phyloP scores from a whole-genome alignment of 2,329 filamentous ascomycete genomes.

The Lasiodiplodia sp. region DNA sequence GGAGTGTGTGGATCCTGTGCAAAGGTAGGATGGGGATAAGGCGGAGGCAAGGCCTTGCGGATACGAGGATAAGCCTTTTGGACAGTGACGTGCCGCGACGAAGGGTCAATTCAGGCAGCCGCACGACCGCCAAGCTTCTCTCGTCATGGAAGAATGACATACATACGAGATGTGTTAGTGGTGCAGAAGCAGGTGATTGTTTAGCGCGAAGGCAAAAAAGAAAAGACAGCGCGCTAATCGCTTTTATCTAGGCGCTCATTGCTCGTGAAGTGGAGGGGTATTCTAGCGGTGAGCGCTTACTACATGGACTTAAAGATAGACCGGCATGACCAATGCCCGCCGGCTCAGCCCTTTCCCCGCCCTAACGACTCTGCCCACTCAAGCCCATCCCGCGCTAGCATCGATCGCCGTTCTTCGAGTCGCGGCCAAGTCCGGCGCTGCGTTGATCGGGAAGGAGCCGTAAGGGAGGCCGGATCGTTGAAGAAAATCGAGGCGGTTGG shows the following conservation, averaged over 20 bases:
- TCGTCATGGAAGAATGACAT: constrained; percentile 10
- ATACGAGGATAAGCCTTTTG: constrained; percentile 1
- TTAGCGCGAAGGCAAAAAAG: constrained; percentile 7
- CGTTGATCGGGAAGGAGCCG: constrained; percentile 11
- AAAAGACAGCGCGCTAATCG: not conserved
- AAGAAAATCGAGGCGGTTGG: not conserved
- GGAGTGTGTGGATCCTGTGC: not conserved
- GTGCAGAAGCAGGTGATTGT: constrained; percentile 7
- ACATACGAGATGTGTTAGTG: constrained; percentile 10
- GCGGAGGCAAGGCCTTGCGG: not conserved
- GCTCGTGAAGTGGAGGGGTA: not conserved
- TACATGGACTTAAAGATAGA: constrained; percentile 20
- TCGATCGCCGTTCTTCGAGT: not conserved
- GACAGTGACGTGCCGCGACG: not conserved
- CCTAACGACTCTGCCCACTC: not conserved
- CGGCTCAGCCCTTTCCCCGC: constrained; percentile 7
- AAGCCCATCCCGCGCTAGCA: not conserved
- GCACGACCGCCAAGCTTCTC: constrained; percentile 16
- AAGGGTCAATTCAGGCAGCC: not conserved
- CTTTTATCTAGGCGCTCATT: not conserved
- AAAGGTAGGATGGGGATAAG: not conserved
- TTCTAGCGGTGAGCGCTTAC: constrained; percentile 19
- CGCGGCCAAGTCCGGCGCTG: not conserved
- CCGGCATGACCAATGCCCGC: constrained; percentile 8
- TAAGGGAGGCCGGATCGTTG: not conserved